phyloP scores from a whole-genome alignment of 768 basidiomycete species.

The Termitomyces sp. region DNA sequence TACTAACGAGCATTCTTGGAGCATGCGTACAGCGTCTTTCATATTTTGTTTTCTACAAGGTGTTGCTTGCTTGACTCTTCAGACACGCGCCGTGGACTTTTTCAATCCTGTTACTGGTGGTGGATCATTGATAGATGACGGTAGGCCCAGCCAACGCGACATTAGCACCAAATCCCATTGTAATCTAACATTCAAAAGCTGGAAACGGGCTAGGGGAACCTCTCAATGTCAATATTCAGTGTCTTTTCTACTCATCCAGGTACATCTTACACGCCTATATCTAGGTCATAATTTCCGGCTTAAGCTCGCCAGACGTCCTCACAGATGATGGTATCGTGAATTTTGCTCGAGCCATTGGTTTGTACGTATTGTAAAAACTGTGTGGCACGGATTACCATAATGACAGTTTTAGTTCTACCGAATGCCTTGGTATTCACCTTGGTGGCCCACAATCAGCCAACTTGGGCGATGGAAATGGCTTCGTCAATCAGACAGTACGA shows the following conservation, averaged over 20 bases:
- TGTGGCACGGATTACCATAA: constrained; percentile 11
- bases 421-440: constrained; percentile 72
- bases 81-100: constrained; percentile 26
- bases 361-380: constrained; percentile 40
- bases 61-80: background rate
- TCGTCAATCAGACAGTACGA: constrained; percentile 46
- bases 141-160: constrained; percentile 8
- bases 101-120: constrained; percentile 45
- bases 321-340: constrained; percentile 54
- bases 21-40: background rate
- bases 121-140: constrained; percentile 67
- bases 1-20: background rate
- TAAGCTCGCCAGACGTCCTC: constrained; percentile 55
- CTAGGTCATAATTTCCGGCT: constrained; percentile 62
- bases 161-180: background rate
- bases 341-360: constrained; percentile 59
- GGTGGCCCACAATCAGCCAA: constrained; percentile 68
- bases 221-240: constrained; percentile 56
- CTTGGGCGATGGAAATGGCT: constrained; percentile 77
- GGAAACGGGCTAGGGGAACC: constrained; percentile 58
- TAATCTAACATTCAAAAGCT: constrained; percentile 17
- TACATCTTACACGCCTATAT: background rate
- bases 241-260: constrained; percentile 26
- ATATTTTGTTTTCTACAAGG: background rate
- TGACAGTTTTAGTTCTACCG: constrained; percentile 30